A percentile compares a stretch with the other conserved stretches of the same genome.
phyloP scores from a whole-genome alignment of 192 early-diverging fungal genomes.

The Jimgerdemannia flammicorona region DNA sequence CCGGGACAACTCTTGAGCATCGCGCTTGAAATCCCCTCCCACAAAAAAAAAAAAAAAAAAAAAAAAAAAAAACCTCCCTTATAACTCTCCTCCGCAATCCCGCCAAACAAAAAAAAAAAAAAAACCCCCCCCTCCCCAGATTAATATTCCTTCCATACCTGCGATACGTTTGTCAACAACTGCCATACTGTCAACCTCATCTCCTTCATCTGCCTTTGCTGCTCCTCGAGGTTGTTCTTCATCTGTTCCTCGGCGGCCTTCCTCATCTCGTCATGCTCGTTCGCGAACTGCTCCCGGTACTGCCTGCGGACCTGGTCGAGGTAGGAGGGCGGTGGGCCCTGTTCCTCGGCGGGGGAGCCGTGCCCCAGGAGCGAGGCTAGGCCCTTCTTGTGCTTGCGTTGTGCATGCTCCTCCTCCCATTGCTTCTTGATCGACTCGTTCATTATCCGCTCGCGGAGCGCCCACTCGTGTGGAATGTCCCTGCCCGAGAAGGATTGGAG shows the following conservation, averaged over 20 bases:
- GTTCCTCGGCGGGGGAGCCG: slow-evolving; percentile 42
- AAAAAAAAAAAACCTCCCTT: too few relatives aligned
- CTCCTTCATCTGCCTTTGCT: slow-evolving; percentile 75
- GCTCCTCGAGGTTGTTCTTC: slow-evolving; percentile 63
- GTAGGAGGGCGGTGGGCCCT: slow-evolving; percentile 63
- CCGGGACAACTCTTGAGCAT: too few relatives aligned
- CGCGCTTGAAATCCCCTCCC: too few relatives aligned
- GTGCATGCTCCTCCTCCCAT: slow-evolving; percentile 61
- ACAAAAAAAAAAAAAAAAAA: too few relatives aligned
- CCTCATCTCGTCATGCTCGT: slow-evolving; percentile 66
- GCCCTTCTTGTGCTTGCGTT: slow-evolving; percentile 52
- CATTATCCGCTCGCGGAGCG: slow-evolving; percentile 63
- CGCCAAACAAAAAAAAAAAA: too few relatives aligned
- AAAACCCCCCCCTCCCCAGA: too few relatives aligned
- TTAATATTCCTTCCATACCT: neutral
- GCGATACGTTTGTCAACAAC: slow-evolving; percentile 57
- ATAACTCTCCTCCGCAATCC: too few relatives aligned
- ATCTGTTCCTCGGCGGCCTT: slow-evolving; percentile 60
- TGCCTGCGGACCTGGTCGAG: slow-evolving; percentile 61
- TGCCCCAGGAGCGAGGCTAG: slow-evolving; percentile 41
- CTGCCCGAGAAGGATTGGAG: slow-evolving; percentile 62
- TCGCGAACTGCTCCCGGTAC: slow-evolving; percentile 59
- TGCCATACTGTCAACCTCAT: slow-evolving; percentile 90
- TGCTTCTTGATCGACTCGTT: slow-evolving; percentile 56
- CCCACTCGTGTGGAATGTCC: slow-evolving; percentile 68